These are phyloP conservation scores for Platanthera zijinensis DNA, from an alignment of 106 monocot genomes.

Conservation along the genomic window DNA sequence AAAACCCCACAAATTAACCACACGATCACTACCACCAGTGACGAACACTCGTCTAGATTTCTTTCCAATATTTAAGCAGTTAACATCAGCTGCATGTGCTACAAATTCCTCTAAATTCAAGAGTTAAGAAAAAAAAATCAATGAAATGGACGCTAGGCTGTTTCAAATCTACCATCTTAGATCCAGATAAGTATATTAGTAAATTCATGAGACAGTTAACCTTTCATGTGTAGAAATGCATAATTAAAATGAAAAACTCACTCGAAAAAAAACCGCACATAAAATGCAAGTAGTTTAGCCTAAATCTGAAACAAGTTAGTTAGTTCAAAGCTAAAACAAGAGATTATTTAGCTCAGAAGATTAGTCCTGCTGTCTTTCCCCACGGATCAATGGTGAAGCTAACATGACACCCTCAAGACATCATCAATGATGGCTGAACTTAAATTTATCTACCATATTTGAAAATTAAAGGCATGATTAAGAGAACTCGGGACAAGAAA, in stretches of 20 bases:
- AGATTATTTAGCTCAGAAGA: neutral
- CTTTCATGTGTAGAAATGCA: neutral
- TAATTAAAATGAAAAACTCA: neutral
- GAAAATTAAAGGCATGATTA: neutral
- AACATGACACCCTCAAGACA: neutral
- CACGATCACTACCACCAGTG: slow-evolving; percentile 76
- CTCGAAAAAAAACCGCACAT: neutral
- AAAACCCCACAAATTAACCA: slow-evolving; percentile 75
- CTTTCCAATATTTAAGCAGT: slow-evolving; percentile 74
- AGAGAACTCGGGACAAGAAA: neutral
- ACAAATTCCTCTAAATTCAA: slow-evolving; percentile 59
- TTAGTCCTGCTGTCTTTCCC: neutral
- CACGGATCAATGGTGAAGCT: neutral
- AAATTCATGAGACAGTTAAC: neutral
- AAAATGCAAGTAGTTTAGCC: neutral
- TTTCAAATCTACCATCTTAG: neutral
- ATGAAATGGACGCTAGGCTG: neutral
- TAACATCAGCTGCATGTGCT: slow-evolving; percentile 68
- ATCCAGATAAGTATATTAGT: neutral
- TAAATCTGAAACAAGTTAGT: neutral
- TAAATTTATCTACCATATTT: neutral
- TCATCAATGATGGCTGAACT: neutral
- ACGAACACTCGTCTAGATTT: slow-evolving; percentile 67
- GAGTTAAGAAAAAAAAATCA: slow-evolving; percentile 22
- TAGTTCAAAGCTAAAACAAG: neutral